Evolutionary conservation across 2,329 filamentous ascomycete genomes (phyloP), one percentile per base, ranked within the genome.

Genomic region (Rhinocladiella similis): DNA sequence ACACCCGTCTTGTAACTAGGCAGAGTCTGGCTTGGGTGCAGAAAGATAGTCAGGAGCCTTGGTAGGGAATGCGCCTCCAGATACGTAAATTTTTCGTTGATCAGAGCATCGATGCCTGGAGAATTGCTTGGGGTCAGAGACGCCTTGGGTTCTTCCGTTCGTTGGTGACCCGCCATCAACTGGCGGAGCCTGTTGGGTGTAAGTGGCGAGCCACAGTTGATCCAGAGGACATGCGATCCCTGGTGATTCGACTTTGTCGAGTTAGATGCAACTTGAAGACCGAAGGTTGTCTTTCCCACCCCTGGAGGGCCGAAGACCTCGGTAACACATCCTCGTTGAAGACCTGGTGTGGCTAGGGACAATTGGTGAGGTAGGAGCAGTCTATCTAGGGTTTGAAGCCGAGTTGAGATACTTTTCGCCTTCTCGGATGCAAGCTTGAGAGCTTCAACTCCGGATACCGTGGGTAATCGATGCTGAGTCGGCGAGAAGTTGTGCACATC

Each of bases 291-390:
- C 78, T 96, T 97, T 27, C 92, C 93, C 22, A 83, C 83, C 1
- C 91, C 92, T 7, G 90, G 88, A 10, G 92, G 91, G 0, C 93
- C 93, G 82, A 90, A 96, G 48, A 96, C 76, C 72, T 97, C 93
- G 3, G 89, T 89, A 41, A 96, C 80, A 70, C 91, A 89, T 13
- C 91, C 90, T 54, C 86, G 83, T 71, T 70, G 10, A 68, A 73
- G 41, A 67, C 60, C 47, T 70, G 57, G 52, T 4, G 53, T 50
- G 1, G 48, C 49, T 1, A 51, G 20, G 3, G 56, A 50, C 16
- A 52, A 27, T n/a, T 53, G 41, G 35, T 22, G 29, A n/a, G 54
- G 53, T 33, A 46, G 18, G 29, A 87, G 71, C 2, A 72, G 69
- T 43, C 67, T 66, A 66, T 89, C 84, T 7, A 89, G 75, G 5